Percentiles rank a stretch among this genome's conserved stretches.
Evolutionary conservation across 2,329 filamentous ascomycete genomes (phyloP).

Genomic region (Apiospora aurea): DNA sequence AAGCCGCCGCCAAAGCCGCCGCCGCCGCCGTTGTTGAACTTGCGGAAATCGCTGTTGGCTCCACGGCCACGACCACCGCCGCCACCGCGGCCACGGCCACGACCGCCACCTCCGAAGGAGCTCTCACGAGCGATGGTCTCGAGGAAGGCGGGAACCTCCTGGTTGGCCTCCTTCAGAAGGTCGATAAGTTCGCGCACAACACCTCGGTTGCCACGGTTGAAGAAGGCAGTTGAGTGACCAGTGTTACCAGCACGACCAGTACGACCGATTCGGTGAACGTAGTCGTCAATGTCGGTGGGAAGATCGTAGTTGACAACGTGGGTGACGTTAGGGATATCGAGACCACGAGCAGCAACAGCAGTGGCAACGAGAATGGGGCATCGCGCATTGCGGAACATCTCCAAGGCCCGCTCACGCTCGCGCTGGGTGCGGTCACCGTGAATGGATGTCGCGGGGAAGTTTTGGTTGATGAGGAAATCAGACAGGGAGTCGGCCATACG

Average conservation of each 20-base stretch:
- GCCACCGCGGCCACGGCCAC: slow-evolving; percentile 67
- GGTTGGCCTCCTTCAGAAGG: slow-evolving; percentile 98
- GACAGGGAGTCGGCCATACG: slow-evolving; percentile 98
- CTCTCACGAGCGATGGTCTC: slow-evolving; percentile 98
- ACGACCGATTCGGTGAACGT: slow-evolving; percentile 99
- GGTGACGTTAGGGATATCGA: slow-evolving; percentile 95
- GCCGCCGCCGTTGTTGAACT: slow-evolving; percentile 66
- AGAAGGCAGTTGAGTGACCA: slow-evolving; percentile 97
- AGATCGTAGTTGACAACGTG: slow-evolving; percentile 99
- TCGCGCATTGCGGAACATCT: slow-evolving; percentile 95
- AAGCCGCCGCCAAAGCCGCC: slow-evolving; percentile 53
- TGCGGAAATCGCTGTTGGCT: slow-evolving; percentile 89
- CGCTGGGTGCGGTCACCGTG: slow-evolving; percentile 98
- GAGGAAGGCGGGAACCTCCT: slow-evolving; percentile 92
- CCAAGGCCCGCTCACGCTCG: slow-evolving; percentile 95
- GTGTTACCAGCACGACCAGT: slow-evolving; percentile 99
- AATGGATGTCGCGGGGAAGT: slow-evolving; percentile 97
- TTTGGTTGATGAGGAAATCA: slow-evolving; percentile 98
- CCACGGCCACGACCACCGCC: slow-evolving; percentile 77
- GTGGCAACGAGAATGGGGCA: slow-evolving; percentile 98
- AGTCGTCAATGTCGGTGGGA: slow-evolving; percentile 98
- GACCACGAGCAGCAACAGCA: slow-evolving; percentile 87
- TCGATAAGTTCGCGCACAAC: slow-evolving; percentile 96
- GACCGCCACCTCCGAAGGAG: slow-evolving; percentile 74
- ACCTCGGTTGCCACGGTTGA: slow-evolving; percentile 99